Evolutionary conservation across 768 basidiomycete genomes (phyloP).

Genomic region (Suillus cothurnatus): DNA sequence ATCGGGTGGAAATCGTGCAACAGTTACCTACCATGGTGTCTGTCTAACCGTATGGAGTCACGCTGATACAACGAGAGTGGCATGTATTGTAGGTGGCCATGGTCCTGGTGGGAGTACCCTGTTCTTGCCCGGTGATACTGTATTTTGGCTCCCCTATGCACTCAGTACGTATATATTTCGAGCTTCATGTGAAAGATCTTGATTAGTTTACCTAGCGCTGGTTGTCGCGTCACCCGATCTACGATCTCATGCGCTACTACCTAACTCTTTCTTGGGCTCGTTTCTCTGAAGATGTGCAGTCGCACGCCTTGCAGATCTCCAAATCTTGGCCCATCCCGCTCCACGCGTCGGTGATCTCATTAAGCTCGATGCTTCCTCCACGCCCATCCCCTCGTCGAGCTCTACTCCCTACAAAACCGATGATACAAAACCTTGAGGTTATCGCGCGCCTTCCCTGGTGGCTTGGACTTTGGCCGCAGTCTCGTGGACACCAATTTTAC

Average conservation of each 20-base stretch:
- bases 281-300: slow-evolving; percentile 92
- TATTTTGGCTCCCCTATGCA: slow-evolving; percentile 95
- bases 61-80: slow-evolving; percentile 84
- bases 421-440: slow-evolving; percentile 69
- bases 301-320: slow-evolving; percentile 87
- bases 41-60: slow-evolving; percentile 96
- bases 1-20: slow-evolving; percentile 38
- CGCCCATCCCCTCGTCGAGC: slow-evolving; percentile 47
- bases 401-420: slow-evolving; percentile 21
- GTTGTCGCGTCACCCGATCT: slow-evolving; percentile 93
- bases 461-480: slow-evolving; percentile 88
- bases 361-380: slow-evolving; percentile 82
- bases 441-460: slow-evolving; percentile 90
- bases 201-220: slow-evolving; percentile 51
- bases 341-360: slow-evolving; percentile 87
- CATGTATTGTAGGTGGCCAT: slow-evolving; percentile 72
- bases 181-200: slow-evolving; percentile 13
- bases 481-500: slow-evolving; percentile 94
- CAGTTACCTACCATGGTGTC: slow-evolving; percentile 83
- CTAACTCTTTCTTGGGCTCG: slow-evolving; percentile 95
- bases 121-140: slow-evolving; percentile 86
- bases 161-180: slow-evolving; percentile 59
- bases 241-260: slow-evolving; percentile 94
- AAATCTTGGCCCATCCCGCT: slow-evolving; percentile 84
- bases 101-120: slow-evolving; percentile 87